Conservation (phyloP, 345 rosid genomes). For the Cardamine chenopodiifolia region DNA sequence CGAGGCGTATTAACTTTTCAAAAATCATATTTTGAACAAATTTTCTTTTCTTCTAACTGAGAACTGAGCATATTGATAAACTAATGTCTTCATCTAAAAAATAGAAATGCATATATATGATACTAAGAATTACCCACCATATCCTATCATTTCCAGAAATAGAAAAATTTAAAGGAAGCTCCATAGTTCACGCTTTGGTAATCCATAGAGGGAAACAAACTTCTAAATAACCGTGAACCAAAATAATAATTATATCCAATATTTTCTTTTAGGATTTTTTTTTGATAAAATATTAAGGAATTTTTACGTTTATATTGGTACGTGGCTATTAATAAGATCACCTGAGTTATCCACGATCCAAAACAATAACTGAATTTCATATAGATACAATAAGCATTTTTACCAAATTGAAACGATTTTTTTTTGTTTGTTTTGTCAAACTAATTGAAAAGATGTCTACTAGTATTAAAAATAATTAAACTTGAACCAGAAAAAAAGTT, state of each 20-base stretch:
- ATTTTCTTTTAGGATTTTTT: too few relatives aligned
- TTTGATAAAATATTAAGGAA: too few relatives aligned
- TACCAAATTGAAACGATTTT: background rate
- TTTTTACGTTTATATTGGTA: background rate
- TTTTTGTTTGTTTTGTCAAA: too few relatives aligned
- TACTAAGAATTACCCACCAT: background rate
- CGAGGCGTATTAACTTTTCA: slow-evolving; percentile 16
- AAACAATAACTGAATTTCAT: background rate
- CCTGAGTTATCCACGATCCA: background rate
- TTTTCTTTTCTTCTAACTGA: background rate
- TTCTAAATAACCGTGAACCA: background rate
- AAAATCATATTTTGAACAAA: slow-evolving; percentile 1
- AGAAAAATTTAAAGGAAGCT: slow-evolving; percentile 32
- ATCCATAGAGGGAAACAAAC: background rate
- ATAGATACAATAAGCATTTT: background rate
- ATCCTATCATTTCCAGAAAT: slow-evolving; percentile 7
- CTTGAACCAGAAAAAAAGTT: background rate
- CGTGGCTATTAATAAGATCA: background rate
- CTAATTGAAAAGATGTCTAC: too few relatives aligned
- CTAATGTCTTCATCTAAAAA: background rate
- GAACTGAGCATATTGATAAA: slow-evolving; percentile 9
- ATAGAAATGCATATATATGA: background rate
- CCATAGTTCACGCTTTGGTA: slow-evolving; percentile 14
- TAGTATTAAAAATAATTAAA: background rate
- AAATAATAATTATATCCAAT: background rate